Conservation (phyloP, 1,139 yeast species). For the Scheffersomyces segobiensis region DNA sequence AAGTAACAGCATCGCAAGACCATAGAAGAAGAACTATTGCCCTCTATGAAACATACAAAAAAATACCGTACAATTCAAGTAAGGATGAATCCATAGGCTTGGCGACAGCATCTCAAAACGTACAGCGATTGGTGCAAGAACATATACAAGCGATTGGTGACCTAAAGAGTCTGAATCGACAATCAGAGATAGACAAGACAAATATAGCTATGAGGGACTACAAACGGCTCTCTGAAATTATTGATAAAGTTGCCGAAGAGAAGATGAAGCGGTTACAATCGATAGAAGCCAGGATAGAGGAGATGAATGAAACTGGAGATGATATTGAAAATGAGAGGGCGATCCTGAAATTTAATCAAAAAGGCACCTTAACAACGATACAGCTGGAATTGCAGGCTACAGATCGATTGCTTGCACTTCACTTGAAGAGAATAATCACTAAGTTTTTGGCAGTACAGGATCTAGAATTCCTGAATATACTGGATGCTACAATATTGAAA, state of each 20-base stretch:
- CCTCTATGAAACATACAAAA: slow-evolving; percentile 24
- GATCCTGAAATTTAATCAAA: neutral
- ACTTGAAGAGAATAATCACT: slow-evolving; percentile 22
- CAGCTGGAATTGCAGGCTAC: slow-evolving; percentile 5
- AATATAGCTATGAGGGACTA: slow-evolving; percentile 8
- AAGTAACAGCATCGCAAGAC: slow-evolving; percentile 4
- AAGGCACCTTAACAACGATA: slow-evolving; percentile 1
- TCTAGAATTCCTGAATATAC: slow-evolving; percentile 17
- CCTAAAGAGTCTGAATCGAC: slow-evolving; percentile 8
- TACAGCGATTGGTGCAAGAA: slow-evolving; percentile 18
- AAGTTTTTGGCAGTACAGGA: slow-evolving; percentile 26
- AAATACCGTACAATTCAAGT: slow-evolving; percentile 33
- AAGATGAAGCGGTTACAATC: slow-evolving; percentile 3
- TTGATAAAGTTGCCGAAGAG: slow-evolving; percentile 2
- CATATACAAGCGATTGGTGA: slow-evolving; percentile 14
- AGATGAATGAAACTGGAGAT: neutral
- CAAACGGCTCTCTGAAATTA: slow-evolving; percentile 3
- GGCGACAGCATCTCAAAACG: slow-evolving; percentile 31
- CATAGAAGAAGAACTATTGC: slow-evolving; percentile 26
- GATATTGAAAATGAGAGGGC: neutral
- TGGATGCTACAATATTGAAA: slow-evolving; percentile 20
- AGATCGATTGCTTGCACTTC: slow-evolving; percentile 7
- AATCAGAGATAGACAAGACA: neutral
- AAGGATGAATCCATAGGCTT: slow-evolving; percentile 40
- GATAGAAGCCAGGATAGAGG: slow-evolving; percentile 3